Evolutionary conservation across 768 basidiomycete species (phyloP).

Genomic region (Gelatoporia subvermispora): DNA sequence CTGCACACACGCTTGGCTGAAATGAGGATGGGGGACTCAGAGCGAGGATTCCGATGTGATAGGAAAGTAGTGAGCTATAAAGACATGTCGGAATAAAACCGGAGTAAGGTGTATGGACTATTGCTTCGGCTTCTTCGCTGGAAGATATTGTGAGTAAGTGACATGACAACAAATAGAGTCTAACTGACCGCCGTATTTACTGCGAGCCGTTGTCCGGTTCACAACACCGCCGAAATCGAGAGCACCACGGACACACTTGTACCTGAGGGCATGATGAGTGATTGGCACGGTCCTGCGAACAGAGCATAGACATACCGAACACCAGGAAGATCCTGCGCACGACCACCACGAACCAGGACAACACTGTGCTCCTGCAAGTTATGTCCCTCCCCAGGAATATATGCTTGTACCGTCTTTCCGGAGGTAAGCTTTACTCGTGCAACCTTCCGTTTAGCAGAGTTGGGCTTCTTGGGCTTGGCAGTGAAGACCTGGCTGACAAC

Average conservation of each 20-base stretch:
- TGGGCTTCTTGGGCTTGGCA: conserved; percentile 93
- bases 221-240: conserved; percentile 90
- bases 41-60: conserved; percentile 3
- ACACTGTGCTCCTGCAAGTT: conserved; percentile 98
- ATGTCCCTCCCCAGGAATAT: conserved; percentile 96
- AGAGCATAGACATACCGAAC: conserved; percentile 59
- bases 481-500: conserved; percentile 81
- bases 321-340: conserved; percentile 97
- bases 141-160: conserved; percentile 19
- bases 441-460: conserved; percentile 97
- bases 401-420: conserved; percentile 86
- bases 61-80: conserved; percentile 2
- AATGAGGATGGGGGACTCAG: too few species aligned
- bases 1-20: conserved; percentile 7
- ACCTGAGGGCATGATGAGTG: conserved; percentile 47
- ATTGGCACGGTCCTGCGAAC: not conserved
- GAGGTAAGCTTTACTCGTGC: conserved; percentile 89
- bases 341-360: conserved; percentile 89
- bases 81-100: not conserved
- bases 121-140: conserved; percentile 87
- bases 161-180: conserved; percentile 6
- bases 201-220: conserved; percentile 73
- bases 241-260: conserved; percentile 92
- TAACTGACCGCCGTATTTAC: conserved; percentile 83
- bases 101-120: conserved; percentile 21